phyloP scores from a whole-genome alignment of 2,329 filamentous ascomycete species.

The Bimuria novae-zelandiae region DNA sequence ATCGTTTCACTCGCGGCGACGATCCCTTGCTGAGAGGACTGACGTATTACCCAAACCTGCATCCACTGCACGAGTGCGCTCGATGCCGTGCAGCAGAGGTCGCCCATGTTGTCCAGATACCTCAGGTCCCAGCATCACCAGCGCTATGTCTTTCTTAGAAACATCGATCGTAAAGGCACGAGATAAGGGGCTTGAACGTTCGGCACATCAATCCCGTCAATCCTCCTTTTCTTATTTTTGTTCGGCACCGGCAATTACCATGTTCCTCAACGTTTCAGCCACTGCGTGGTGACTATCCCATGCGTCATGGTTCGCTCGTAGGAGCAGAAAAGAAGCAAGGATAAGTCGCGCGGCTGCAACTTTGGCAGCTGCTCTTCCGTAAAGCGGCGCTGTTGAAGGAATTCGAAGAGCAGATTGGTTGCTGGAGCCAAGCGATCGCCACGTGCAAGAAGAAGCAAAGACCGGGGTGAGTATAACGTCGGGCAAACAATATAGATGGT shows the following conservation, averaged over 20 bases:
- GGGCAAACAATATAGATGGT: not conserved
- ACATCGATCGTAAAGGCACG: too few relatives aligned
- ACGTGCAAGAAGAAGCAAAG: slow-evolving; percentile 7
- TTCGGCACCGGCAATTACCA: not conserved
- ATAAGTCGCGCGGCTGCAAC: not conserved
- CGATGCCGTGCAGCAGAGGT: not conserved
- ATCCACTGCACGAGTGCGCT: too few relatives aligned
- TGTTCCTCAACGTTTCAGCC: slow-evolving; percentile 6
- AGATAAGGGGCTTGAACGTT: not conserved
- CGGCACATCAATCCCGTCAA: not conserved
- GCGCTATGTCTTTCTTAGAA: too few relatives aligned
- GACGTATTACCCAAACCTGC: too few relatives aligned
- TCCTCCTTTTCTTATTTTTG: not conserved
- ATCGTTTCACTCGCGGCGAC: too few relatives aligned
- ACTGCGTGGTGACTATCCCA: not conserved
- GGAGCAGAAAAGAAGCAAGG: not conserved
- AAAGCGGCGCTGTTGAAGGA: slow-evolving; percentile 5
- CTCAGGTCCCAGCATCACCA: too few relatives aligned
- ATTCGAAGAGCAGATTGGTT: not conserved
- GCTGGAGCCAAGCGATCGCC: not conserved
- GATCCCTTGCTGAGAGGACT: too few relatives aligned
- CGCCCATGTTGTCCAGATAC: not conserved
- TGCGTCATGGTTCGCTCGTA: not conserved
- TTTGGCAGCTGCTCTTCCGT: slow-evolving; percentile 3
- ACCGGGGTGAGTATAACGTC: not conserved